phyloP scores from a whole-genome alignment of 2,329 filamentous ascomycete genomes.

The Aureobasidium melanogenum region DNA sequence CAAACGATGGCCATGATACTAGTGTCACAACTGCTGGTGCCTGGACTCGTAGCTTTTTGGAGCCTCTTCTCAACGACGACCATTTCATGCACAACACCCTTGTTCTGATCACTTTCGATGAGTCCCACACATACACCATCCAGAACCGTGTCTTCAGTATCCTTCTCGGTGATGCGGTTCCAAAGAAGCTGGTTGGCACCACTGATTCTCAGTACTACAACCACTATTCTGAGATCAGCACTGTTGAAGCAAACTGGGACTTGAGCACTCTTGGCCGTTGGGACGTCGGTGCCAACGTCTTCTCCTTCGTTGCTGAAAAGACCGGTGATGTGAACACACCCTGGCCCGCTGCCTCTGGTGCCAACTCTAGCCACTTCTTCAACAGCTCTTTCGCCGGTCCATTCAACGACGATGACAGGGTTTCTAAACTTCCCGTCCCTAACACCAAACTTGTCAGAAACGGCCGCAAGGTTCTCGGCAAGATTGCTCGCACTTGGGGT shows the following conservation, averaged over 20 bases:
- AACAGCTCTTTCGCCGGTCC: conserved; percentile 27
- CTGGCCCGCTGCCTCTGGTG: conserved; percentile 20
- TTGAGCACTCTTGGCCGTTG: conserved; percentile 38
- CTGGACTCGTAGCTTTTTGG: conserved; percentile 61
- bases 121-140: conserved; percentile 59
- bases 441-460: conserved; percentile 23
- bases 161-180: conserved; percentile 66
- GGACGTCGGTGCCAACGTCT: conserved; percentile 40
- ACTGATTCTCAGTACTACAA: conserved; percentile 53
- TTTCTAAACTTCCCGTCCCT: conserved; percentile 22
- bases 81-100: conserved; percentile 70
- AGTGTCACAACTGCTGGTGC: conserved; percentile 58
- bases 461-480: conserved; percentile 23
- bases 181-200: conserved; percentile 54
- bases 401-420: conserved; percentile 22
- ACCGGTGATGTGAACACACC: conserved; percentile 25
- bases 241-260: conserved; percentile 38
- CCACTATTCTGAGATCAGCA: conserved; percentile 38
- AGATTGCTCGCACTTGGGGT: conserved; percentile 20
- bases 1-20: conserved; percentile 61
- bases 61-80: conserved; percentile 58
- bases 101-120: conserved; percentile 69
- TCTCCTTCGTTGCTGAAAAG: conserved; percentile 28
- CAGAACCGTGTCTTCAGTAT: conserved; percentile 63
- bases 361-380: conserved; percentile 21